Percentiles rank a stretch among this genome's conserved stretches.
phyloP scores from a whole-genome alignment of 1,284 basidiomycete species.

The Papiliotrema laurentii region DNA sequence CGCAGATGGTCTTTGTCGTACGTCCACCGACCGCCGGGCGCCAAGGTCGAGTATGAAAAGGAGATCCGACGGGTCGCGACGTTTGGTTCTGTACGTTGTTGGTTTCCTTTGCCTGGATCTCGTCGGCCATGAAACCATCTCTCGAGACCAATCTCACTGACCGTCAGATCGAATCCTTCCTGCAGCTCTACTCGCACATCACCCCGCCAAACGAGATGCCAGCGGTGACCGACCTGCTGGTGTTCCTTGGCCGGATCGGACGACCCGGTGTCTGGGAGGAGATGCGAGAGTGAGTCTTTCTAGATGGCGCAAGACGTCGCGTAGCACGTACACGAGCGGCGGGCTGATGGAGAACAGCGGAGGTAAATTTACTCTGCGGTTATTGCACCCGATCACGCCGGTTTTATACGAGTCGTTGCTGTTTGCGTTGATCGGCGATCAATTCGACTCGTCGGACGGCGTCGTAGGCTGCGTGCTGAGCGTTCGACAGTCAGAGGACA shows the following conservation, averaged over 20 bases:
- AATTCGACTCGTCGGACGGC: slow-evolving; percentile 47
- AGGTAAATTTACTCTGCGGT: slow-evolving; percentile 44
- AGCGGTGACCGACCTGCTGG: slow-evolving; percentile 47
- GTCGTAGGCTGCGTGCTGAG: slow-evolving; percentile 48
- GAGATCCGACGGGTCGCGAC: slow-evolving; percentile 48
- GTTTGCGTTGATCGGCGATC: slow-evolving; percentile 47
- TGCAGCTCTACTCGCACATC: slow-evolving; percentile 48
- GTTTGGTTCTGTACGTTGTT: slow-evolving; percentile 44
- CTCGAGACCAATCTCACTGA: not conserved
- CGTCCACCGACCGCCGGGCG: slow-evolving; percentile 46
- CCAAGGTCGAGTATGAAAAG: slow-evolving; percentile 49
- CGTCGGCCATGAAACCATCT: too few relatives aligned
- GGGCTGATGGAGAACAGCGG: slow-evolving; percentile 31
- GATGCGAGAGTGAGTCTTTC: slow-evolving; percentile 42
- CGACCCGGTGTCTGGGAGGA: slow-evolving; percentile 49
- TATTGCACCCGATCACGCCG: slow-evolving; percentile 43
- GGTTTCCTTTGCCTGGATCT: not conserved
- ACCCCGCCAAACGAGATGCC: slow-evolving; percentile 45
- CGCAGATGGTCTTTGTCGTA: slow-evolving; percentile 48
- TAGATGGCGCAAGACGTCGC: not conserved
- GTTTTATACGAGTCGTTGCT: slow-evolving; percentile 44
- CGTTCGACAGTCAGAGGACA: slow-evolving; percentile 46
- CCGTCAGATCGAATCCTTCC: slow-evolving; percentile 48
- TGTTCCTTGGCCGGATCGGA: slow-evolving; percentile 43
- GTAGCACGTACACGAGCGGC: not conserved